Percentiles rank a stretch among this genome's conserved stretches.
phyloP scores from a whole-genome alignment of 768 basidiomycete species.

The Rhizopogon sp. region DNA sequence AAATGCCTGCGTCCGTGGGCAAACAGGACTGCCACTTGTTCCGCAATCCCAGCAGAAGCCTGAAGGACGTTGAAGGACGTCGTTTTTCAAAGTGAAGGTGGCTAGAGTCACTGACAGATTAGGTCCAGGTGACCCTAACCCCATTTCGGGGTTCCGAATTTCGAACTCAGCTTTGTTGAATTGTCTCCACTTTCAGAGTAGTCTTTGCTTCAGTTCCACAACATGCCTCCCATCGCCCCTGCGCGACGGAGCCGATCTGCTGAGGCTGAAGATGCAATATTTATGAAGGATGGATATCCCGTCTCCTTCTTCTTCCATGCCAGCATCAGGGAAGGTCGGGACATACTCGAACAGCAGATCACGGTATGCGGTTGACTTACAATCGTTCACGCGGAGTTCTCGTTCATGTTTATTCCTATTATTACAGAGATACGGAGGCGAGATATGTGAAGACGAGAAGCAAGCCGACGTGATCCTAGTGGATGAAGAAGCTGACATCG shows the following conservation, averaged over 20 bases:
- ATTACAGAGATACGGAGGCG: constrained; percentile 16
- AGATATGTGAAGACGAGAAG: constrained; percentile 11
- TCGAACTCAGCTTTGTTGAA: not conserved
- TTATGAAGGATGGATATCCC: constrained; percentile 15
- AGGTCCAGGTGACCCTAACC: constrained; percentile 20
- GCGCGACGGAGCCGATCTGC: not conserved
- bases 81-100: too few relatives aligned
- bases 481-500: constrained; percentile 23
- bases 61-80: not conserved
- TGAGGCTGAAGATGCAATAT: constrained; percentile 9
- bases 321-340: constrained; percentile 19
- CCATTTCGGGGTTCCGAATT: constrained; percentile 23
- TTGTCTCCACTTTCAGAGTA: not conserved
- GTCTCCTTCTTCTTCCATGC: constrained; percentile 23
- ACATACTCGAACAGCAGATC: constrained; percentile 14
- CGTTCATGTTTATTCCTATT: not conserved
- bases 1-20: too few relatives aligned
- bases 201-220: not conserved
- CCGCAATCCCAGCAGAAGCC: not conserved
- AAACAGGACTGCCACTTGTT: too few relatives aligned
- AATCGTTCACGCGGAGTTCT: not conserved
- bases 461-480: constrained; percentile 21
- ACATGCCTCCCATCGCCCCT: not conserved
- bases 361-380: constrained; percentile 9
- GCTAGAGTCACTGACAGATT: not conserved